Evolutionary conservation across 345 rosid genomes (phyloP), one percentile per base, ranked within the genome.

Genomic region (Euphorbia pulcherrima): DNA sequence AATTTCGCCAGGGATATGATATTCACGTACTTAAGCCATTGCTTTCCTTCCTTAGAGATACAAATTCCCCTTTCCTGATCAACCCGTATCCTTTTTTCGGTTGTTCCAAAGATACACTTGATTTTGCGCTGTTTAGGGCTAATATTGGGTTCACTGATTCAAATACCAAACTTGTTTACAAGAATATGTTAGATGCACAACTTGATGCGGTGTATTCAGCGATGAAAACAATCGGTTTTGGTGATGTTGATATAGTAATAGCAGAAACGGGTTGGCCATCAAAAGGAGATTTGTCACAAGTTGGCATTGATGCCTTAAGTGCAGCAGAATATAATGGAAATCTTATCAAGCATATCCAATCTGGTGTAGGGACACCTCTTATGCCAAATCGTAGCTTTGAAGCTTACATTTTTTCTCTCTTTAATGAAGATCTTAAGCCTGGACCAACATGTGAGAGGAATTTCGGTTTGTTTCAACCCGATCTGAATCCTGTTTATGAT

Each of bases 261-360:
- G 90, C 90, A 6, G 96, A 93, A 68, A 93, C 96, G 0, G 98
- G 97, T 2, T 90, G 97, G 98, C 97, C 96, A 0, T 90, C 97
- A 0, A 64, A 33, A 27, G 97, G 98, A 9, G 97, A 93, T 27
- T 17, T 37, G 0, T 56, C 71, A 23, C 96, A 93, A 70, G 53
- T 86, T 23, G 88, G 94, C 0, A 90, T 86, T 0, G 84, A 87
- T 37, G 68, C 77, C 0, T 62, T 59, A 7, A 89, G 68, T 5
- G 96, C 97, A 2, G 84, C 87, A 0, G 84, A 84, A 18, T 93
- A 86, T 79, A 90, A 89, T 61, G 54, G 74, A 26, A 83, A 93
- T 44, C 79, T 93, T 24, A 65, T 93, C 60, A 74, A 48, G 56
- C 97, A 84, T 64, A 87, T 90, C 0, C 70, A 52, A 14, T 82